These are phyloP conservation scores for Aureobasidium sp. DNA, from an alignment of 2,329 filamentous ascomycete genomes.

Conservation along the genomic window DNA sequence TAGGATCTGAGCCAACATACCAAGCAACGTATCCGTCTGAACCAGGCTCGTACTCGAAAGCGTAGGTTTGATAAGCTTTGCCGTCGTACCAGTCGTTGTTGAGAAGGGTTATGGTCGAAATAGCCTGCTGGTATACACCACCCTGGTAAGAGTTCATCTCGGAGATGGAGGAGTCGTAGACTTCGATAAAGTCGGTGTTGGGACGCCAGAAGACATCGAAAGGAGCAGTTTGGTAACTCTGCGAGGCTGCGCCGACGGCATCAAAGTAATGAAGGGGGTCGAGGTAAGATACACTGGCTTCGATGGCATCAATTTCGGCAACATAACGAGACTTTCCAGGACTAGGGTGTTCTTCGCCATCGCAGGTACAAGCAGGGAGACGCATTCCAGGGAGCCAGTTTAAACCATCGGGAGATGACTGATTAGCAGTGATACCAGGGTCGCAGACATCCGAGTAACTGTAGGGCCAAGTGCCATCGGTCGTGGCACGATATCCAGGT, in stretches of 20 bases:
- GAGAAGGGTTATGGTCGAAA: constrained; percentile 52
- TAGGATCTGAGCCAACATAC: constrained; percentile 57
- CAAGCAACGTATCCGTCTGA: constrained; percentile 54
- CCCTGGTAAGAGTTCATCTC: constrained; percentile 53
- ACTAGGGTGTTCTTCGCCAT: constrained; percentile 54
- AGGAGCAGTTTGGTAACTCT: constrained; percentile 59
- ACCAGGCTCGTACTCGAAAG: constrained; percentile 56
- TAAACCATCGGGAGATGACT: constrained; percentile 58
- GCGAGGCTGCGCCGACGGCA: constrained; percentile 53
- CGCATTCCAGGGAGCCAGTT: constrained; percentile 62
- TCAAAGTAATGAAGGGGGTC: constrained; percentile 37
- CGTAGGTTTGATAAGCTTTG: constrained; percentile 53
- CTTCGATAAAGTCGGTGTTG: constrained; percentile 47
- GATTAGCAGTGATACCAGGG: constrained; percentile 61
- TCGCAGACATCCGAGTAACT: constrained; percentile 62
- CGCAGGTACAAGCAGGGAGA: constrained; percentile 59
- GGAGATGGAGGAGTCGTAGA: constrained; percentile 53
- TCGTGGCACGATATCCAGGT: constrained; percentile 60
- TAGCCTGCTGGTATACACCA: constrained; percentile 53
- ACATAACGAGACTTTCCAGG: constrained; percentile 57
- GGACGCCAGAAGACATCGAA: constrained; percentile 54
- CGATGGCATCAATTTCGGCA: constrained; percentile 64
- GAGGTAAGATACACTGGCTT: constrained; percentile 52
- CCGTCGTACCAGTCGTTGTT: constrained; percentile 61
- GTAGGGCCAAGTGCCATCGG: constrained; percentile 67